phyloP scores from a whole-genome alignment of 2,329 filamentous ascomycete species.

The Geosmithia putterillii region DNA sequence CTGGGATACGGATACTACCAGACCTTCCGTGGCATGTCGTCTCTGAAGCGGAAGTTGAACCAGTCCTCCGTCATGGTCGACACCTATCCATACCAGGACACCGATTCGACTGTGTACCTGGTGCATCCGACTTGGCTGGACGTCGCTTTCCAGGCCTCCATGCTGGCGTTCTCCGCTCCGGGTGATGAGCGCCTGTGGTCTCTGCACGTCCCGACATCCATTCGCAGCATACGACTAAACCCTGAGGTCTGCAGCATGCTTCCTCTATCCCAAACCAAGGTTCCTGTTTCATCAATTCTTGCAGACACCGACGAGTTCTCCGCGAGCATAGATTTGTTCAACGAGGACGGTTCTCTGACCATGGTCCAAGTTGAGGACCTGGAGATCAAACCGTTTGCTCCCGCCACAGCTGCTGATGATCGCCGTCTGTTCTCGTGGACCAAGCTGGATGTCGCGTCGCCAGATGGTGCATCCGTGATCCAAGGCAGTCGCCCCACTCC shows the following conservation, averaged over 20 bases:
- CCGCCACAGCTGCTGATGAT: conserved; percentile 7
- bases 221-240: conserved; percentile 9
- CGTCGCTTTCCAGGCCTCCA: conserved; percentile 15
- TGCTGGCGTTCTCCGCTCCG: conserved; percentile 16
- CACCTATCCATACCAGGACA: background rate
- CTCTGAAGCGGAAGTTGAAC: conserved; percentile 5
- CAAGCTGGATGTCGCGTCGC: conserved; percentile 1
- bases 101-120: conserved; percentile 6
- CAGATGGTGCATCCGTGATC: conserved; percentile 3
- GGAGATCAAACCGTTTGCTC: conserved; percentile 6
- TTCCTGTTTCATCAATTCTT: background rate
- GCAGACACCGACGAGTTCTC: conserved; percentile 2
- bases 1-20: conserved; percentile 9
- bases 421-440: conserved; percentile 8
- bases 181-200: conserved; percentile 15
- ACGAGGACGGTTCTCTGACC: conserved; percentile 2
- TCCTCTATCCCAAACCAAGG: background rate
- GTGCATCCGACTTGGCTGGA: conserved; percentile 19
- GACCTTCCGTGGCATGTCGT: conserved; percentile 7
- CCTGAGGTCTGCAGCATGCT: conserved; percentile 1
- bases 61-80: background rate
- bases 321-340: conserved; percentile 6
- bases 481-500: conserved; percentile 2
- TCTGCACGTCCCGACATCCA: conserved; percentile 14
- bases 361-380: conserved; percentile 9